Evolutionary conservation across 108 stramenopile species (phyloP), one percentile per base, ranked within the genome.

Genomic region (Pseudonitzschia multiseries): DNA sequence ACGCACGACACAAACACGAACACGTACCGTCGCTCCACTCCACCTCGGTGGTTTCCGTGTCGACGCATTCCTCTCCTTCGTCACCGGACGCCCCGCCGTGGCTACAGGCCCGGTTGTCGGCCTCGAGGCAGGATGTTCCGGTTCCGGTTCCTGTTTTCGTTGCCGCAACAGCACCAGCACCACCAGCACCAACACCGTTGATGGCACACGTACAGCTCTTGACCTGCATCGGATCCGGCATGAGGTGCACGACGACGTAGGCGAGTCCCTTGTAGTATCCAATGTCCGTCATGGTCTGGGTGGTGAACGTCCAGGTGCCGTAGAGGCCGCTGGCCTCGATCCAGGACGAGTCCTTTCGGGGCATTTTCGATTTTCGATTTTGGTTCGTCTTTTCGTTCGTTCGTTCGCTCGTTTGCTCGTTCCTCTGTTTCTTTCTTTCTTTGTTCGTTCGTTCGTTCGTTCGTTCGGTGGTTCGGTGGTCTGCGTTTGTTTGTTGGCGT

Each of bases 1-100:
- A n/a, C n/a, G n/a, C n/a, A n/a, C n/a, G 12, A 14, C 4, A 48
- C 46, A 48, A 48, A 14, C 13, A 48, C 9, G 12, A 48, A 48
- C 46, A 68, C 73, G 27, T 28, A 76, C 76, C 77, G 59, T 78
- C 77, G 66, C 77, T 78, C 77, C 77, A 78, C 17, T 78, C 70
- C 43, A 69, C 18, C 14, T 57, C 29, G 5, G 62, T 52, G 24
- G 28, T 69, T 22, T 41, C 50, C 12, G 63, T 73, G 28, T 79
- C 40, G 48, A 72, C 48, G 68, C 72, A 79, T n/a, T 51, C 51
- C 26, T 65, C 26, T 3, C 21, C 10, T 0, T 31, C 46, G 22
- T 57, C 41, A 9, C 36, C 24, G 46, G 46, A 48, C 10, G 54
- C 54, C 4, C 54, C 54, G 5, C 22, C 42, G 28, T 67, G 44